phyloP scores from a whole-genome alignment of 805 yeast species.

The Torulaspora franciscae region DNA sequence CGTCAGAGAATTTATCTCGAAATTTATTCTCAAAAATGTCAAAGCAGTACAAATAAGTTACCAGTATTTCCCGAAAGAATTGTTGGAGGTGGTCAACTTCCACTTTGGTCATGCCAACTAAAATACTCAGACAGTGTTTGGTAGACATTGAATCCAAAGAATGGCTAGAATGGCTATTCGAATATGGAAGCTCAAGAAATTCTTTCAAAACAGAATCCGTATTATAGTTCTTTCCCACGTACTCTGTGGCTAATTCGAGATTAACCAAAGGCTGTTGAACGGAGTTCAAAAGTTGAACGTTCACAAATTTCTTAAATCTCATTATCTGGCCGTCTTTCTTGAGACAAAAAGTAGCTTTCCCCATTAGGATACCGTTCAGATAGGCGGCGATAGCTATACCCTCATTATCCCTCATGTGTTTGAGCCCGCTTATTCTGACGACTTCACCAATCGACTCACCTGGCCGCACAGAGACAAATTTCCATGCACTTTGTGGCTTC shows the following conservation, averaged over 20 bases:
- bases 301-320: constrained; percentile 44
- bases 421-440: constrained; percentile 58
- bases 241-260: constrained; percentile 53
- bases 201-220: constrained; percentile 51
- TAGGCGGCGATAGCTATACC: constrained; percentile 51
- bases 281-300: constrained; percentile 43
- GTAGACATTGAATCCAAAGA: neutral
- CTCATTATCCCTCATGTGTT: constrained; percentile 47
- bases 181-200: constrained; percentile 46
- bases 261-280: constrained; percentile 41
- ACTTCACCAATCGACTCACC: constrained; percentile 71
- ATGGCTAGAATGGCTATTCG: neutral
- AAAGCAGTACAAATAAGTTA: constrained; percentile 38
- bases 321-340: constrained; percentile 45
- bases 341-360: constrained; percentile 51
- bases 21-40: constrained; percentile 20
- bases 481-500: constrained; percentile 50
- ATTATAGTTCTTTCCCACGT: constrained; percentile 65
- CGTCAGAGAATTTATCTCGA: constrained; percentile 15
- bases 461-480: constrained; percentile 65
- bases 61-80: constrained; percentile 54
- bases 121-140: constrained; percentile 41
- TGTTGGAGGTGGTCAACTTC: constrained; percentile 52
- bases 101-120: constrained; percentile 49
- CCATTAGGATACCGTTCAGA: constrained; percentile 58